These are phyloP conservation scores for Hypoxylon trugodes DNA, from an alignment of 495 filamentous ascomycete species.

Conservation along the genomic window DNA sequence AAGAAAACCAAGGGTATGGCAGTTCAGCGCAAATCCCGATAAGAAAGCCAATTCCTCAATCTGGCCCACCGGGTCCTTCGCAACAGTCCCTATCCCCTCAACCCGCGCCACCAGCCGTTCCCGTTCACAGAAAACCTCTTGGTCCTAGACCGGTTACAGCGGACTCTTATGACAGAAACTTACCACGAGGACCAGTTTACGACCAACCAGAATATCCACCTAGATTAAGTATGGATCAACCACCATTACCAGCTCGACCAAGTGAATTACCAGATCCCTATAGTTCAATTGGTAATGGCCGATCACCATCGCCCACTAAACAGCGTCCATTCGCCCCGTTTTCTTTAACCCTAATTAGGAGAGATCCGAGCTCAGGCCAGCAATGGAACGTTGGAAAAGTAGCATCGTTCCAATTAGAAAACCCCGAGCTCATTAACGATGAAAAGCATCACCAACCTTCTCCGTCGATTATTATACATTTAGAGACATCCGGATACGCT, in stretches of 20 bases:
- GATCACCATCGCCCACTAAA: conserved; percentile 33
- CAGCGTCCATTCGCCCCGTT: conserved; percentile 47
- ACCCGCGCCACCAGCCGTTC: not conserved
- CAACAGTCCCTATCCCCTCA: conserved; percentile 13
- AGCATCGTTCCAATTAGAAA: conserved; percentile 58
- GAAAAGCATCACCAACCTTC: conserved; percentile 48
- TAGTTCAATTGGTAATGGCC: conserved; percentile 1
- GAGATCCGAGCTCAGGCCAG: conserved; percentile 77
- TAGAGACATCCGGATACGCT: conserved; percentile 58
- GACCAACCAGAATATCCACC: conserved; percentile 21
- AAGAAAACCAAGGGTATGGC: conserved; percentile 37
- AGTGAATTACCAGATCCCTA: conserved; percentile 4
- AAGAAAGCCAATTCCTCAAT: conserved; percentile 17
- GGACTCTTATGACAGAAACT: conserved; percentile 14
- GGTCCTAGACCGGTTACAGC: conserved; percentile 19
- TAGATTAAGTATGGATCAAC: conserved; percentile 12
- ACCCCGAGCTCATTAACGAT: conserved; percentile 68
- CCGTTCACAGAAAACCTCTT: conserved; percentile 34
- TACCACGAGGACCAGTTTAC: conserved; percentile 21
- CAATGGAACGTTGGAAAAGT: conserved; percentile 93
- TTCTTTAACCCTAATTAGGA: conserved; percentile 86
- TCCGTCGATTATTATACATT: conserved; percentile 54
- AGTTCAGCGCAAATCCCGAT: conserved; percentile 3
- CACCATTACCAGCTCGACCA: conserved; percentile 30
- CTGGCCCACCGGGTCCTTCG: conserved; percentile 7